Conservation (phyloP, 2,329 filamentous ascomycete species). For the Hypoxylon rubiginosum region DNA sequence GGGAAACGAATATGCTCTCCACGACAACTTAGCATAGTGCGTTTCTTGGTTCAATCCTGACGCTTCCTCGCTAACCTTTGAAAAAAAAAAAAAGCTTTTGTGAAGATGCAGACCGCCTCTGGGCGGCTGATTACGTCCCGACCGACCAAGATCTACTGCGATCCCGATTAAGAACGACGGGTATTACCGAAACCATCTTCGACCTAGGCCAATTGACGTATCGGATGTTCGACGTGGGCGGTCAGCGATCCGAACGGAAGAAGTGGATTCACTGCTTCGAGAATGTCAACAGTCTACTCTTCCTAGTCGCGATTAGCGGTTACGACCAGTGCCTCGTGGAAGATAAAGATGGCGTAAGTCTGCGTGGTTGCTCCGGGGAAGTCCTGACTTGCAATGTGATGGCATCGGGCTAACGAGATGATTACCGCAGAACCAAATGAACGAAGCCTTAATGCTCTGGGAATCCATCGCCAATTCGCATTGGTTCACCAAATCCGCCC, state of each 20-base stretch:
- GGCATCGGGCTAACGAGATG: conserved; percentile 23
- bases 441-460: conserved; percentile 88
- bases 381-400: background rate
- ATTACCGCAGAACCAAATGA: conserved; percentile 82
- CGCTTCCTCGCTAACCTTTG: conserved; percentile 43
- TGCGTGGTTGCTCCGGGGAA: conserved; percentile 3
- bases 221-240: conserved; percentile 96
- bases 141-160: conserved; percentile 95
- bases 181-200: conserved; percentile 95
- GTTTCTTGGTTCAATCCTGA: conserved; percentile 51
- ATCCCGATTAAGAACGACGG: conserved; percentile 90
- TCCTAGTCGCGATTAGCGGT: conserved; percentile 94
- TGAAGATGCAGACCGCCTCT: conserved; percentile 80
- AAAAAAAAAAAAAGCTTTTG: conserved; percentile 81
- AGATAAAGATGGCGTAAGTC: conserved; percentile 91
- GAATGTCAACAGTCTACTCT: conserved; percentile 91
- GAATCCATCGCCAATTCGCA: conserved; percentile 88
- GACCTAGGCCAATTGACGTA: conserved; percentile 93
- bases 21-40: conserved; percentile 95
- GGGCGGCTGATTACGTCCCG: conserved; percentile 83
- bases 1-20: conserved; percentile 95
- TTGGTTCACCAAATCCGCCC: conserved; percentile 85
- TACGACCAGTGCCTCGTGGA: conserved; percentile 97
- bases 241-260: conserved; percentile 92
- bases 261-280: conserved; percentile 99